Evolutionary conservation across 2,329 filamentous ascomycete genomes (phyloP).

Genomic region (Paracoccidioides brasiliensis): DNA sequence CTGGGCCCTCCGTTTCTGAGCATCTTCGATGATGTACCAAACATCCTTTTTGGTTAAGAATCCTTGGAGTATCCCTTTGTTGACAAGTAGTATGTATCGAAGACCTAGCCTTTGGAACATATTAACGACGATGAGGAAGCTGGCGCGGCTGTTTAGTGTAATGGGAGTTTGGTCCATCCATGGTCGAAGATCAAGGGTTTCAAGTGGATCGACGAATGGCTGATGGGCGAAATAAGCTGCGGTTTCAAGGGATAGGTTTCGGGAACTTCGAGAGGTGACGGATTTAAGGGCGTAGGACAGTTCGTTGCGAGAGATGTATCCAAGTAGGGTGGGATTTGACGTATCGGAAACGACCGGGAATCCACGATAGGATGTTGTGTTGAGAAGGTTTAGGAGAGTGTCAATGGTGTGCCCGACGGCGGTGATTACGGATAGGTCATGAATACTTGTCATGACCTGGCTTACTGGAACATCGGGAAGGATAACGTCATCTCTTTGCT

Average conservation of each 20-base stretch:
- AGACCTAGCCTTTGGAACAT: conserved; percentile 94
- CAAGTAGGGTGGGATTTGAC: conserved; percentile 64
- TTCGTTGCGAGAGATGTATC: conserved; percentile 89
- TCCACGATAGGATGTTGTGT: conserved; percentile 66
- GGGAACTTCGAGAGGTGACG: conserved; percentile 35
- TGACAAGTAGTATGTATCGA: conserved; percentile 76
- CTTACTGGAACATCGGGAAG: conserved; percentile 76
- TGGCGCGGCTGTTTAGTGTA: conserved; percentile 64
- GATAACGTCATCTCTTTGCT: conserved; percentile 67
- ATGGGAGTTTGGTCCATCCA: conserved; percentile 99
- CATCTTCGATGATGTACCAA: conserved; percentile 80
- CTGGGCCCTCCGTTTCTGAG: conserved; percentile 36
- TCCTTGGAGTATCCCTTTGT: conserved; percentile 69
- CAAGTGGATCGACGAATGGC: conserved; percentile 61
- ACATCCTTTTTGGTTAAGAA: conserved; percentile 95
- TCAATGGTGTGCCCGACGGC: conserved; percentile 79
- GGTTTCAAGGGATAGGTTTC: conserved; percentile 51
- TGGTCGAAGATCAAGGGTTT: conserved; percentile 73
- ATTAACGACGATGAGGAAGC: conserved; percentile 69
- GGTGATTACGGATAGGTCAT: conserved; percentile 78
- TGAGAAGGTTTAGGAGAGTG: conserved; percentile 57
- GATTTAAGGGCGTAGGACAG: conserved; percentile 65
- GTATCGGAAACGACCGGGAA: conserved; percentile 80
- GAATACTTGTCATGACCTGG: conserved; percentile 82
- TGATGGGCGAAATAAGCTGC: conserved; percentile 78